Evolutionary conservation across 2,329 filamentous ascomycete genomes (phyloP).

Genomic region (Plenodomus tracheiphilus): DNA sequence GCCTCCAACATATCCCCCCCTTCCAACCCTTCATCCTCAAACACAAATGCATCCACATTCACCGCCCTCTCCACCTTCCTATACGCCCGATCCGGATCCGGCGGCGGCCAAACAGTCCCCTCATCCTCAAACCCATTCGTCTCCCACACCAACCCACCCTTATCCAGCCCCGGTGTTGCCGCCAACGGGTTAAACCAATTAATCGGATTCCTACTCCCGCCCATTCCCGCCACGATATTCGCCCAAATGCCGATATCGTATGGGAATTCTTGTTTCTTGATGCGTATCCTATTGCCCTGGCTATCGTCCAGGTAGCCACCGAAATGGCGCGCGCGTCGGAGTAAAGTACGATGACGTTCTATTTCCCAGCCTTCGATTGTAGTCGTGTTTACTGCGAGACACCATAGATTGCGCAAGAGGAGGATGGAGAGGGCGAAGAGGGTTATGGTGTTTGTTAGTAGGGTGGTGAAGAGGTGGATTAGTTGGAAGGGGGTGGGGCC

Average conservation of each 20-base stretch:
- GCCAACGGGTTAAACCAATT: conserved; percentile 73
- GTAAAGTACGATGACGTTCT: conserved; percentile 51
- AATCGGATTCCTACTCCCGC: conserved; percentile 62
- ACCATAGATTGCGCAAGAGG: conserved; percentile 60
- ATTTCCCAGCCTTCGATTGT: conserved; percentile 80
- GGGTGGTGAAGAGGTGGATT: conserved; percentile 62
- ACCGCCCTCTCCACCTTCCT: conserved; percentile 10
- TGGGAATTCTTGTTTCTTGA: conserved; percentile 74
- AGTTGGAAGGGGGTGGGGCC: conserved; percentile 67
- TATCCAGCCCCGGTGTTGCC: conserved; percentile 52
- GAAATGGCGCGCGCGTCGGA: conserved; percentile 51
- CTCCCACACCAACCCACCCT: conserved; percentile 65
- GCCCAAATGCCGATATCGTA: conserved; percentile 77
- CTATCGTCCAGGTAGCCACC: conserved; percentile 62
- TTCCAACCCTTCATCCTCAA: conserved; percentile 41
- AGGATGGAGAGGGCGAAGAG: conserved; percentile 67
- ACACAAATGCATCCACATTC: conserved; percentile 43
- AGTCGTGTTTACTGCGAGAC: conserved; percentile 70
- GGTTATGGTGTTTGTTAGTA: conserved; percentile 61
- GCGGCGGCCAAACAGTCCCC: conserved; percentile 51
- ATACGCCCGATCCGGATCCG: conserved; percentile 52
- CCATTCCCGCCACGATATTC: conserved; percentile 78
- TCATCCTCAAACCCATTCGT: conserved; percentile 74
- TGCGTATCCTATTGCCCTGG: conserved; percentile 57
- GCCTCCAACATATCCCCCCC: conserved; percentile 53